phyloP scores from a whole-genome alignment of 192 early-diverging fungal species.

The Coemansia sp. region DNA sequence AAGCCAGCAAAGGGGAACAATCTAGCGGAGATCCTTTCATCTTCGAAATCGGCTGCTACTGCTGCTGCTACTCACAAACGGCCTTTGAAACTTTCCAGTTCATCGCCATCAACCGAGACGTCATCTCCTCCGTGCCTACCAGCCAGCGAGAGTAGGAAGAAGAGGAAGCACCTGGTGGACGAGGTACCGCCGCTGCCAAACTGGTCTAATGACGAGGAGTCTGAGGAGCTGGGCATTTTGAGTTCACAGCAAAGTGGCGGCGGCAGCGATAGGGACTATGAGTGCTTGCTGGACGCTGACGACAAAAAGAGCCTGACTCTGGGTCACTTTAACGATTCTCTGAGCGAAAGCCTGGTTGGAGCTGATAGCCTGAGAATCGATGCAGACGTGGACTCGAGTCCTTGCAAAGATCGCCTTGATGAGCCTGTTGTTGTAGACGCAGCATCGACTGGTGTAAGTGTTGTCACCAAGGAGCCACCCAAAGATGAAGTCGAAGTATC shows the following conservation, averaged over 20 bases:
- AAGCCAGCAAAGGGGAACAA: neutral
- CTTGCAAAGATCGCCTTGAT: neutral
- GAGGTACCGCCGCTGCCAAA: neutral
- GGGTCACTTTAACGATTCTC: neutral
- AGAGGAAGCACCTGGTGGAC: neutral
- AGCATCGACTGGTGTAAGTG: neutral
- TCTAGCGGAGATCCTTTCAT: slow-evolving; percentile 19
- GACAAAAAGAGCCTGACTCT: neutral
- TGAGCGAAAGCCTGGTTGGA: slow-evolving; percentile 4
- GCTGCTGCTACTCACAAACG: neutral
- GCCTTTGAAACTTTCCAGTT: slow-evolving; percentile 9
- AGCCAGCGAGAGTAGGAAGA: neutral
- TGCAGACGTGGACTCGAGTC: neutral
- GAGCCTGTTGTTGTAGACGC: neutral
- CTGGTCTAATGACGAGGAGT: neutral
- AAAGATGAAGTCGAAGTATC: neutral
- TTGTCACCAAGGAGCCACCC: neutral
- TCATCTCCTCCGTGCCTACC: neutral
- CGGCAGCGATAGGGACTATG: slow-evolving; percentile 17
- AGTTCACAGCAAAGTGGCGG: neutral
- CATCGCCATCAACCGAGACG: neutral
- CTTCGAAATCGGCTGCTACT: neutral
- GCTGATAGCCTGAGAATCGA: neutral
- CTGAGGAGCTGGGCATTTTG: neutral
- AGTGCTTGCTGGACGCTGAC: slow-evolving; percentile 37